Conservation (phyloP, 352 stramenopile species). For the Thalassiosira allenii region DNA sequence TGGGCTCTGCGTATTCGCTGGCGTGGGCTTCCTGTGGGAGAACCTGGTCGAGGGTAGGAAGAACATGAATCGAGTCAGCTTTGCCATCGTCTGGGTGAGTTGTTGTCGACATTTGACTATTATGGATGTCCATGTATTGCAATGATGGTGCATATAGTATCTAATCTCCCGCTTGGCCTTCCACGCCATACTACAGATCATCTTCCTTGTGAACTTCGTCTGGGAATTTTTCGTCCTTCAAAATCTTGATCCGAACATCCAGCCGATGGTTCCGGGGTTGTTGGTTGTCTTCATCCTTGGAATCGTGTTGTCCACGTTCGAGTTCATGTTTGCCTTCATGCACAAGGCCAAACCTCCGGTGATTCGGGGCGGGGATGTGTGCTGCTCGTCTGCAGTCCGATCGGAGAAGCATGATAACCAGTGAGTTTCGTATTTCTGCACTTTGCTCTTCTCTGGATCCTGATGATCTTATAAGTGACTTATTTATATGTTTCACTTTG, state of each 20-base stretch:
- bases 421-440: constrained; percentile 10
- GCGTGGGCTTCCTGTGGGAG: constrained; percentile 24
- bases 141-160: no score
- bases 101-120: not conserved
- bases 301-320: constrained; percentile 16
- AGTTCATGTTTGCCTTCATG: constrained; percentile 32
- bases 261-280: constrained; percentile 22
- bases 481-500: not conserved
- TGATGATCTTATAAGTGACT: no score
- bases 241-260: constrained; percentile 2
- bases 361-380: constrained; percentile 12
- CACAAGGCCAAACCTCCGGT: constrained; percentile 16
- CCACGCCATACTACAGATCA: not conserved
- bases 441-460: no score
- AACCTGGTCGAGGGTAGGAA: constrained; percentile 25
- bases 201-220: constrained; percentile 27
- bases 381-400: constrained; percentile 11
- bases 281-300: constrained; percentile 23
- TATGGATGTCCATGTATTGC: not conserved
- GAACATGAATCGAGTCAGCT: constrained; percentile 18
- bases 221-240: constrained; percentile 27
- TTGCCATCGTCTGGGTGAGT: constrained; percentile 25
- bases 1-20: constrained; percentile 19
- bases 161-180: no score
- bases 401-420: constrained; percentile 29